phyloP scores from a whole-genome alignment of 495 filamentous ascomycete genomes.

The Rusavskia elegans region DNA sequence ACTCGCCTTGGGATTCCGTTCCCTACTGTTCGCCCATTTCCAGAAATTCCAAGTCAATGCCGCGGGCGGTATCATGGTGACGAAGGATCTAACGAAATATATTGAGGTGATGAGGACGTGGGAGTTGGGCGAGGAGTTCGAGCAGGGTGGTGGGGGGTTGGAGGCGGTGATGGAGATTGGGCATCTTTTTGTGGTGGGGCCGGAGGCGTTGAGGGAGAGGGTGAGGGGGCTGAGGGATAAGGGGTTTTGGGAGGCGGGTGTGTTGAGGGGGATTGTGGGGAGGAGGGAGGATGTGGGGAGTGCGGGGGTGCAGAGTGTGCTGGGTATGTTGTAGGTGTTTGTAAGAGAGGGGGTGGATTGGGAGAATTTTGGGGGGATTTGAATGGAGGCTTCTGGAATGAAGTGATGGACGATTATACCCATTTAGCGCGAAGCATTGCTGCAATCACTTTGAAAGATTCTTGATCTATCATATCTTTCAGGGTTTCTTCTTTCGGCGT shows the following conservation, averaged over 20 bases:
- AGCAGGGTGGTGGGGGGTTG: slow-evolving; percentile 27
- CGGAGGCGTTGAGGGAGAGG: slow-evolving; percentile 72
- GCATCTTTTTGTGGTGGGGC: slow-evolving; percentile 89
- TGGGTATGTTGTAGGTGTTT: slow-evolving; percentile 44
- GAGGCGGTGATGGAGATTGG: slow-evolving; percentile 86
- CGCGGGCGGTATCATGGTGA: slow-evolving; percentile 84
- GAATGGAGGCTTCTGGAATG: too few relatives aligned
- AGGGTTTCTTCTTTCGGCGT: too few relatives aligned
- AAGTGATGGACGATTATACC: too few relatives aligned
- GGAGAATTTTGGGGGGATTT: too few relatives aligned
- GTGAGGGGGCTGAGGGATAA: slow-evolving; percentile 34
- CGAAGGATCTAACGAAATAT: slow-evolving; percentile 89
- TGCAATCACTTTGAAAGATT: too few relatives aligned
- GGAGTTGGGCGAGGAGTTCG: slow-evolving; percentile 41
- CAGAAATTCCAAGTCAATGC: slow-evolving; percentile 85
- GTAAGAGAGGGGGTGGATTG: too few relatives aligned
- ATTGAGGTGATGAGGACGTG: slow-evolving; percentile 66
- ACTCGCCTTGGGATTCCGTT: slow-evolving; percentile 62
- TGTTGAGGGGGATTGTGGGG: slow-evolving; percentile 71
- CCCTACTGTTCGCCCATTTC: slow-evolving; percentile 75
- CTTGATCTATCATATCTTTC: too few relatives aligned
- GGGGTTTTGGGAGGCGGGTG: slow-evolving; percentile 20
- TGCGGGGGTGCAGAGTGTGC: slow-evolving; percentile 63
- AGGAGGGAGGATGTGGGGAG: slow-evolving; percentile 68
- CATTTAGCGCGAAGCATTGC: too few relatives aligned